These are phyloP conservation scores for Piper longum DNA, from an alignment of 164 flowering plant species.

Conservation along the genomic window DNA sequence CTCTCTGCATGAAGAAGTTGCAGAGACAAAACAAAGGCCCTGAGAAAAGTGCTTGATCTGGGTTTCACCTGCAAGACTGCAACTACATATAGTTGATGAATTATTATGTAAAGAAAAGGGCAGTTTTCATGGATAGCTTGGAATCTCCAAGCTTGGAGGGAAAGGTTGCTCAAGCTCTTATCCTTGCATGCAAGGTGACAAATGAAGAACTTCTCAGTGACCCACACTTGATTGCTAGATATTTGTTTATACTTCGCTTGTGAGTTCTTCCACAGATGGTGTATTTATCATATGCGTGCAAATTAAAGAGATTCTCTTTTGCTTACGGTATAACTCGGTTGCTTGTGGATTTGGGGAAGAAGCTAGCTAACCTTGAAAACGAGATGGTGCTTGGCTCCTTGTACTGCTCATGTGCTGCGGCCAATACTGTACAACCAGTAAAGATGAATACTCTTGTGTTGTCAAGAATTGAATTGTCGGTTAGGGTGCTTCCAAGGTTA, in stretches of 20 bases:
- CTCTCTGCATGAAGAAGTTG: constrained; percentile 4
- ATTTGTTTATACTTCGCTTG: background rate
- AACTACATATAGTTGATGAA: too few species aligned
- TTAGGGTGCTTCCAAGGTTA: background rate
- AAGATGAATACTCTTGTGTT: background rate
- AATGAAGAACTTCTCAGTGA: background rate
- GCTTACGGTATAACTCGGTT: background rate
- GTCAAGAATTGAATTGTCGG: too few species aligned
- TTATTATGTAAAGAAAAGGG: too few species aligned
- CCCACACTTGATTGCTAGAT: background rate
- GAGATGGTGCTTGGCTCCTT: background rate
- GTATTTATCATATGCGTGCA: background rate
- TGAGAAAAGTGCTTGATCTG: too few species aligned
- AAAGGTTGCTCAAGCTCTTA: background rate
- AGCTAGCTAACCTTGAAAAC: background rate
- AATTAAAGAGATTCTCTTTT: background rate
- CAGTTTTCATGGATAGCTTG: too few species aligned
- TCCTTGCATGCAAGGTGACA: background rate
- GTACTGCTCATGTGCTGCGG: background rate
- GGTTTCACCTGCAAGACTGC: too few species aligned
- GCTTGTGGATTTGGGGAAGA: background rate
- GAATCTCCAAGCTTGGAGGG: background rate
- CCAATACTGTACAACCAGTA: background rate
- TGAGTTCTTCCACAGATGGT: background rate
- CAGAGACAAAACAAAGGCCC: background rate